phyloP scores from a whole-genome alignment of 2,329 filamentous ascomycete genomes.

The Neonectria coccinea region DNA sequence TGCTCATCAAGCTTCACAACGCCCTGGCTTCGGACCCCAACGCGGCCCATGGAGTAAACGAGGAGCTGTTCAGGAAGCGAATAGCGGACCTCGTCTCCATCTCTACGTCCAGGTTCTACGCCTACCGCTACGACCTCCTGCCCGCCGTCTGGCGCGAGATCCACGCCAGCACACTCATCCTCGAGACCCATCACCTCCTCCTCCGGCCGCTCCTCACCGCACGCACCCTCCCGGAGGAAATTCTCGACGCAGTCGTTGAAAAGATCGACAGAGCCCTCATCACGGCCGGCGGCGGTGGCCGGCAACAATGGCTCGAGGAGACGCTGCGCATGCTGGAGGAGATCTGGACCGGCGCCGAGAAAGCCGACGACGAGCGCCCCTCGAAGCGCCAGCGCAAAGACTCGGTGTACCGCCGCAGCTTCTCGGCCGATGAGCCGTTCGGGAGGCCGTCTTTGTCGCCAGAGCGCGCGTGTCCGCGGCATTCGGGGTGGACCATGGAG shows the following conservation, averaged over 20 bases:
- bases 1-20: constrained; percentile 42
- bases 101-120: constrained; percentile 75
- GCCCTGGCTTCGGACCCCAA: constrained; percentile 4
- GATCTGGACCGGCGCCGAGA: constrained; percentile 35
- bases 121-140: constrained; percentile 75
- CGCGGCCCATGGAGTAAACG: constrained; percentile 13
- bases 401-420: constrained; percentile 26
- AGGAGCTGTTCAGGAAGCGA: constrained; percentile 53
- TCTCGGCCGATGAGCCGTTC: constrained; percentile 47
- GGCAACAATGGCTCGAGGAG: constrained; percentile 61
- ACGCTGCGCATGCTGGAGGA: constrained; percentile 59
- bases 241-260: constrained; percentile 69
- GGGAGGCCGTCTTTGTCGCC: constrained; percentile 44
- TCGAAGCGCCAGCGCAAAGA: constrained; percentile 37
- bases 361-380: constrained; percentile 32
- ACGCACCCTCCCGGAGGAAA: constrained; percentile 27
- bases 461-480: constrained; percentile 42
- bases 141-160: constrained; percentile 76
- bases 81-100: constrained; percentile 69
- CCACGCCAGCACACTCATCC: constrained; percentile 77
- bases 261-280: constrained; percentile 82
- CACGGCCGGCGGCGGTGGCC: constrained; percentile 73
- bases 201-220: constrained; percentile 31
- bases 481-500: constrained; percentile 63
- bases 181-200: constrained; percentile 64